Evolutionary conservation across 345 rosid genomes (phyloP).

Genomic region (Tarenaya hassleriana): DNA sequence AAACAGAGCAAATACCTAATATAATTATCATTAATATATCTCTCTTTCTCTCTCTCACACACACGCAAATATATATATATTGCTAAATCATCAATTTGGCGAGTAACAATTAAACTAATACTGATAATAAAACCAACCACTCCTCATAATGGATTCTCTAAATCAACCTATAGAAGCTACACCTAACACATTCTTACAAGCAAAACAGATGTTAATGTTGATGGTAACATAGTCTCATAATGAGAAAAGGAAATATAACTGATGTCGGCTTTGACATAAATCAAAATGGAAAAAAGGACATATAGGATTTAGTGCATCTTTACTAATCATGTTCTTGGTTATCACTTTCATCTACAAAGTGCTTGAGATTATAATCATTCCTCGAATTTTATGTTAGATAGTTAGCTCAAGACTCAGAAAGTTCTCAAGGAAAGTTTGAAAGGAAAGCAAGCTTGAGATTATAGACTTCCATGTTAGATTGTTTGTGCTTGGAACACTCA

Average conservation of each 20-base stretch:
- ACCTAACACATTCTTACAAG: too few relatives aligned
- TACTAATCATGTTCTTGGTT: conserved; percentile 21
- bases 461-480: background rate
- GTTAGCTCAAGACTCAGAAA: conserved; percentile 12
- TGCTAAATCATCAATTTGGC: background rate
- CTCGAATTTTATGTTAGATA: conserved; percentile 13
- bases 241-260: conserved; percentile 17
- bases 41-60: background rate
- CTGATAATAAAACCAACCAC: conserved; percentile 13
- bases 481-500: conserved; percentile 8
- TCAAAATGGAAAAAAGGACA: conserved; percentile 21
- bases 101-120: too few relatives aligned
- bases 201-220: too few relatives aligned
- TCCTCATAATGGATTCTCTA: conserved; percentile 5
- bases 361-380: conserved; percentile 21
- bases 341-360: conserved; percentile 21
- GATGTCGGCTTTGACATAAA: conserved; percentile 22
- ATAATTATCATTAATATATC: background rate
- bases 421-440: too few relatives aligned
- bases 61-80: background rate
- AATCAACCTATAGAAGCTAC: background rate
- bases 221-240: too few relatives aligned
- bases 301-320: conserved; percentile 23
- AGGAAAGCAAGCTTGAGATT: conserved; percentile 9
- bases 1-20: conserved; percentile 16